Evolutionary conservation across 176 grass and related monocot genomes (phyloP).

Genomic region (Oropetium thomaeum): DNA sequence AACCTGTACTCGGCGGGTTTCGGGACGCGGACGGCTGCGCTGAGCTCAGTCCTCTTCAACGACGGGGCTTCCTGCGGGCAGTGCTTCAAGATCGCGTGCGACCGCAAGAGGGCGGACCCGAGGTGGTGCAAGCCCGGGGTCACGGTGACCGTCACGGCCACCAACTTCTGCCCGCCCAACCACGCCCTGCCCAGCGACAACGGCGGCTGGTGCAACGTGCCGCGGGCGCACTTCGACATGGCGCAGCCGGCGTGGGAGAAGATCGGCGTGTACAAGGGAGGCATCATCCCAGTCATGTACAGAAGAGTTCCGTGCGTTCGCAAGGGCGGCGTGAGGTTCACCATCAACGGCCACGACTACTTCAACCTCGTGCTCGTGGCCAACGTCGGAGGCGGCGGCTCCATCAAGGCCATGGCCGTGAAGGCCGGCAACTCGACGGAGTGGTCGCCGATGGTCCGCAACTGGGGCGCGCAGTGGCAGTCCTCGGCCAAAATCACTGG

Average conservation of each 20-base stretch:
- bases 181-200: conserved; percentile 28
- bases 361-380: conserved; percentile 46
- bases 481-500: background rate
- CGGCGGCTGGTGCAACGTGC: conserved; percentile 53
- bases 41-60: conserved; percentile 75
- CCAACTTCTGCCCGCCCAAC: conserved; percentile 30
- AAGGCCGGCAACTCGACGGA: background rate
- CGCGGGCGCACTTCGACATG: conserved; percentile 49
- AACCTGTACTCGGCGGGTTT: conserved; percentile 35
- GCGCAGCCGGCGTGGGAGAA: conserved; percentile 52
- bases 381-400: conserved; percentile 41
- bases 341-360: conserved; percentile 44
- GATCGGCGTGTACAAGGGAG: conserved; percentile 25
- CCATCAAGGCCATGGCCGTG: conserved; percentile 39
- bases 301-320: conserved; percentile 47
- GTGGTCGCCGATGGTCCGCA: conserved; percentile 37
- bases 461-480: conserved; percentile 48
- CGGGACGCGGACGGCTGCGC: conserved; percentile 40
- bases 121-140: conserved; percentile 11
- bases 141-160: conserved; percentile 38
- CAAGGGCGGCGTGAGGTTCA: conserved; percentile 47
- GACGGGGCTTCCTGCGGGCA: conserved; percentile 55
- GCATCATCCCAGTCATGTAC: conserved; percentile 34
- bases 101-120: background rate
- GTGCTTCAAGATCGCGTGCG: conserved; percentile 20